A percentile compares a stretch with the other conserved stretches of the same genome.
phyloP scores from a whole-genome alignment of 768 basidiomycete genomes.

The Agaricus blazei region DNA sequence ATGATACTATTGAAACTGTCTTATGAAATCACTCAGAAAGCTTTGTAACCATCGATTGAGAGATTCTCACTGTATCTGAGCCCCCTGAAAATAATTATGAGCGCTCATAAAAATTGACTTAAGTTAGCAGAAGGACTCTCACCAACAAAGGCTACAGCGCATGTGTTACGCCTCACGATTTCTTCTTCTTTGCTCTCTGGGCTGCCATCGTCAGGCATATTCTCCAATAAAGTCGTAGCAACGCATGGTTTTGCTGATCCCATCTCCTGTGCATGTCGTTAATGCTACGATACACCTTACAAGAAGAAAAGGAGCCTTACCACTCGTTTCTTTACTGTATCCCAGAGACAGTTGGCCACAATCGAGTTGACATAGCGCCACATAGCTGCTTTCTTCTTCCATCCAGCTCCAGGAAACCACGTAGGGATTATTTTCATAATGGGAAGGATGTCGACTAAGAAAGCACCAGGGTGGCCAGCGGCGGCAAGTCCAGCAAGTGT shows the following conservation, averaged over 20 bases:
- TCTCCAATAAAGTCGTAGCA: slow-evolving; percentile 4
- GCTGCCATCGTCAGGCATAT: slow-evolving; percentile 4
- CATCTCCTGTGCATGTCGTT: background rate
- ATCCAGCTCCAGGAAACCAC: slow-evolving; percentile 35
- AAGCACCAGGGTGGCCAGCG: slow-evolving; percentile 25
- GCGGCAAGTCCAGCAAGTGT: slow-evolving; percentile 21
- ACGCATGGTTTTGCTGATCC: slow-evolving; percentile 5
- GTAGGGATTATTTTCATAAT: slow-evolving; percentile 29
- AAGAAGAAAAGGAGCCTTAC: slow-evolving; percentile 16
- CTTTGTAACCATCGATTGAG: background rate
- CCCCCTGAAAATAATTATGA: background rate
- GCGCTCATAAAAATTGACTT: background rate
- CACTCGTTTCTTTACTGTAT: slow-evolving; percentile 20
- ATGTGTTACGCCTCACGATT: background rate
- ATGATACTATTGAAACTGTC: slow-evolving; percentile 13
- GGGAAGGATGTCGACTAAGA: slow-evolving; percentile 30
- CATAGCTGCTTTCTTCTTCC: slow-evolving; percentile 27
- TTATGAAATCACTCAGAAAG: background rate
- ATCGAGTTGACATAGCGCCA: slow-evolving; percentile 23
- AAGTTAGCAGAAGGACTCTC: background rate
- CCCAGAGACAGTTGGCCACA: slow-evolving; percentile 17
- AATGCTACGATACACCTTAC: no score
- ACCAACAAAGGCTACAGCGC: slow-evolving; percentile 7
- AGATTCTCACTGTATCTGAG: slow-evolving; percentile 8
- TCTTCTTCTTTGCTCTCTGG: slow-evolving; percentile 3